phyloP scores from a whole-genome alignment of 306 rosid species.

The Vachellia pachyceras region DNA sequence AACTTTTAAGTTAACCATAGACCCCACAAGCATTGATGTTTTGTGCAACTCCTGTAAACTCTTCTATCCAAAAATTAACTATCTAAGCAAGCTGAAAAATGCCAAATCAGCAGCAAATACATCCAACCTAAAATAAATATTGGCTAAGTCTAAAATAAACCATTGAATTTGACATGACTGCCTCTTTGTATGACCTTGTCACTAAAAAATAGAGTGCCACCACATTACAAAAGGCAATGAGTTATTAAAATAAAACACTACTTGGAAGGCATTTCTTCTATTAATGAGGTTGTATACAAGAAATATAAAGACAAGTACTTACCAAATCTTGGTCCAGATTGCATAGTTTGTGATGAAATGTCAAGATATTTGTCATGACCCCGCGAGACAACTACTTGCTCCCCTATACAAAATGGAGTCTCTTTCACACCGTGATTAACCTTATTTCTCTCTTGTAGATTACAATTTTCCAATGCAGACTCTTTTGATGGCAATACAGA shows the following conservation, averaged over 20 bases:
- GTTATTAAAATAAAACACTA: conserved; percentile 29
- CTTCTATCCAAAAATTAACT: not conserved
- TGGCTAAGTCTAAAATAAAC: not conserved
- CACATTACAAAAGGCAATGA: not conserved
- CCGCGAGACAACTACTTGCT: conserved; percentile 45
- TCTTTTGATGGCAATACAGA: conserved; percentile 52
- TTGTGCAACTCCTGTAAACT: not conserved
- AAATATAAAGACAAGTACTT: conserved; percentile 39
- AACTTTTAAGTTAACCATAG: not conserved
- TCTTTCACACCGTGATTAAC: conserved; percentile 50
- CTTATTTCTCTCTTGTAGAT: conserved; percentile 42
- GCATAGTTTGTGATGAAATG: conserved; percentile 56
- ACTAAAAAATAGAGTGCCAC: conserved; percentile 20
- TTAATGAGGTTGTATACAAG: conserved; percentile 11
- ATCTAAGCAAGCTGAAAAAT: not conserved
- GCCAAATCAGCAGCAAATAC: not conserved
- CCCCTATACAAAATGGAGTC: conserved; percentile 50
- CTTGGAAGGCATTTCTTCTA: conserved; percentile 19
- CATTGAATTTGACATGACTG: conserved; percentile 31
- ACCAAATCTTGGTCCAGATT: conserved; percentile 60
- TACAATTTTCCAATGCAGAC: conserved; percentile 41
- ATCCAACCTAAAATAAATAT: not conserved
- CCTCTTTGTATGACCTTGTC: conserved; percentile 10
- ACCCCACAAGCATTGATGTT: not conserved
- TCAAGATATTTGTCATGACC: conserved; percentile 49